Evolutionary conservation across 192 early-diverging fungal genomes (phyloP).

Genomic region (Ambispora gerdemannii): DNA sequence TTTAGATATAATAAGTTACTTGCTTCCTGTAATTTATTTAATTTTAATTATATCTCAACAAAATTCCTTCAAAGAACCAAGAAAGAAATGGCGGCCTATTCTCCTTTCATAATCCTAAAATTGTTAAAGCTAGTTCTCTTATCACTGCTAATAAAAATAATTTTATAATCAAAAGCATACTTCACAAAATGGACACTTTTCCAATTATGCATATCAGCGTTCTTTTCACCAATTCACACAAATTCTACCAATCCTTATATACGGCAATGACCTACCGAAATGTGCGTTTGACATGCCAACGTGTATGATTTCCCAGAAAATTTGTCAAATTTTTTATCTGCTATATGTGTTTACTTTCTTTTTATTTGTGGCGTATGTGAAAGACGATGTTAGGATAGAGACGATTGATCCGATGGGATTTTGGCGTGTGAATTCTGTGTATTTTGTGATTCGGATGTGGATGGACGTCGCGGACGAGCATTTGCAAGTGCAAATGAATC

Average conservation of each 20-base stretch:
- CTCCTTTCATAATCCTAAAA: background rate
- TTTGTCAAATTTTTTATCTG: background rate
- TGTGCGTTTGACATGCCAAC: background rate
- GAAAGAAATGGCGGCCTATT: no score
- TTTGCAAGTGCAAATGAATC: background rate
- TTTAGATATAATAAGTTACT: no score
- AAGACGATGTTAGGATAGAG: background rate
- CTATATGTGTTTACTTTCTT: background rate
- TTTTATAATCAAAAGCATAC: background rate
- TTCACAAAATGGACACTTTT: slow-evolving; percentile 1
- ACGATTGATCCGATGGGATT: background rate
- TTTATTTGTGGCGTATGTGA: slow-evolving; percentile 14
- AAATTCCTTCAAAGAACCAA: no score
- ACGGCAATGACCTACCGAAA: background rate
- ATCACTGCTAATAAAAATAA: background rate
- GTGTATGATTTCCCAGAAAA: slow-evolving; percentile 1
- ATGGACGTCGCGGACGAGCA: background rate
- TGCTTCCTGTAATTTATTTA: no score
- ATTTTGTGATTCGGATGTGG: background rate
- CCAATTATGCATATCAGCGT: slow-evolving; percentile 1
- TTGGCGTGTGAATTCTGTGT: background rate
- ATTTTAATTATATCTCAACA: no score
- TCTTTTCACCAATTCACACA: background rate
- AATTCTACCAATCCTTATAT: background rate
- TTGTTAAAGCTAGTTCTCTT: background rate